phyloP scores from a whole-genome alignment of 305 asterid species.

The Coffea humblotiana region DNA sequence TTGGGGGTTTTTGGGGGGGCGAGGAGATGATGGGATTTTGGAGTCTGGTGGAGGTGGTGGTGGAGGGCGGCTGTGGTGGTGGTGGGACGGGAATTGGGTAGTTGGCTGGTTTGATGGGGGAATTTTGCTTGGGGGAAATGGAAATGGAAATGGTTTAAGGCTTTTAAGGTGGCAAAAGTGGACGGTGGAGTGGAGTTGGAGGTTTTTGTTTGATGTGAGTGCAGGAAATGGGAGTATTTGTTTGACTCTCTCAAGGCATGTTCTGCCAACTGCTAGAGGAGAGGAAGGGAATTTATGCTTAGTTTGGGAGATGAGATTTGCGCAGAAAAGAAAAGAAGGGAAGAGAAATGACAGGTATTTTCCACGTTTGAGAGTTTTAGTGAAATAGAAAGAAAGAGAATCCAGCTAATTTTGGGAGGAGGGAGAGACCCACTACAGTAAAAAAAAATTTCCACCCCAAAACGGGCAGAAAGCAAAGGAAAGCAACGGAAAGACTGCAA shows the following conservation, averaged over 20 bases:
- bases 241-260: not conserved
- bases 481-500: too few relatives aligned
- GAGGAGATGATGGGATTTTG: not conserved
- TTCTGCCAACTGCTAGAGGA: not conserved
- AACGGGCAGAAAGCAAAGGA: too few relatives aligned
- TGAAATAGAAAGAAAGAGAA: too few relatives aligned
- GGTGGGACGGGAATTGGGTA: too few relatives aligned
- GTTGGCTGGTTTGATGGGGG: too few relatives aligned
- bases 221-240: not conserved
- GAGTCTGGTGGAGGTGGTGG: not conserved
- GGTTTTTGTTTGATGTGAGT: not conserved
- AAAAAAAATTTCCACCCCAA: too few relatives aligned
- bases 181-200: not conserved
- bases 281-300: not conserved
- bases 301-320: not conserved
- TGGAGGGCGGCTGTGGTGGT: not conserved
- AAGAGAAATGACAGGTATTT: too few relatives aligned
- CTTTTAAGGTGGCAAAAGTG: not conserved
- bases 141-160: not conserved
- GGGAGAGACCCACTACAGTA: too few relatives aligned
- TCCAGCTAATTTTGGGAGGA: too few relatives aligned
- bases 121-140: not conserved
- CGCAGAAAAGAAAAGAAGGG: too few relatives aligned
- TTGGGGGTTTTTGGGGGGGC: not conserved
- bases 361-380: too few relatives aligned